A percentile compares a stretch with the other conserved stretches of the same genome.
Evolutionary conservation across 1,284 basidiomycete species (phyloP).

Genomic region (Ustilago lituana): DNA sequence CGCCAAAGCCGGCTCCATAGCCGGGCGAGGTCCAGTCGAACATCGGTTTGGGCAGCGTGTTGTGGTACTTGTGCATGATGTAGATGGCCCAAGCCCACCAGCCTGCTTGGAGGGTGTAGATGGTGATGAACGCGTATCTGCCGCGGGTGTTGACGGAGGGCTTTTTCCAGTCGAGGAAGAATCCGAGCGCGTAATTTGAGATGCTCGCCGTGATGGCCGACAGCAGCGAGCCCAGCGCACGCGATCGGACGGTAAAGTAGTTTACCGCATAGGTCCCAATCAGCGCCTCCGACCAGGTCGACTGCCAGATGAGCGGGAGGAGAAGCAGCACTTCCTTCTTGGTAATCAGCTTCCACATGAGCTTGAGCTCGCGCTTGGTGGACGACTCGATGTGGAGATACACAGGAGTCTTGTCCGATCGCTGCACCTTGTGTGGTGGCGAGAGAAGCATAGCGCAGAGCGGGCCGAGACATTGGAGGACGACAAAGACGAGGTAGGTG

Average conservation of each 20-base stretch:
- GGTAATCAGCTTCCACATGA: conserved; percentile 52
- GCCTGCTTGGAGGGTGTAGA: conserved; percentile 54
- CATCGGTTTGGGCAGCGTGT: conserved; percentile 33
- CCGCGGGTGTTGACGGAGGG: conserved; percentile 57
- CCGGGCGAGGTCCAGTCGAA: conserved; percentile 59
- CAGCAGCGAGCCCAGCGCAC: conserved; percentile 68
- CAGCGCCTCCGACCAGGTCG: conserved; percentile 59
- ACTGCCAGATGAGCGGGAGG: conserved; percentile 59
- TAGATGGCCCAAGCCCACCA: conserved; percentile 67
- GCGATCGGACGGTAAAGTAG: conserved; percentile 52
- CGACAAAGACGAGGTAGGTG: conserved; percentile 69
- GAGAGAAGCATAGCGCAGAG: conserved; percentile 63
- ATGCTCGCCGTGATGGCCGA: conserved; percentile 61
- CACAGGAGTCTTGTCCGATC: conserved; percentile 66
- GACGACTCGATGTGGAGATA: conserved; percentile 54
- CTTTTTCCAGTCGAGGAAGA: conserved; percentile 64
- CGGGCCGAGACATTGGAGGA: conserved; percentile 65
- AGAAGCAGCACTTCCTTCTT: conserved; percentile 54
- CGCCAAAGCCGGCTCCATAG: conserved; percentile 60
- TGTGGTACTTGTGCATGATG: conserved; percentile 54
- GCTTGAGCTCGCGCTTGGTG: conserved; percentile 54
- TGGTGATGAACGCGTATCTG: conserved; percentile 45
- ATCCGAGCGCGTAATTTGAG: conserved; percentile 64
- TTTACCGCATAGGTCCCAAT: conserved; percentile 64
- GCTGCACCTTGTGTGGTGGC: conserved; percentile 66